Evolutionary conservation across 352 stramenopile species (phyloP).

Genomic region (Pythium utonaiense): DNA sequence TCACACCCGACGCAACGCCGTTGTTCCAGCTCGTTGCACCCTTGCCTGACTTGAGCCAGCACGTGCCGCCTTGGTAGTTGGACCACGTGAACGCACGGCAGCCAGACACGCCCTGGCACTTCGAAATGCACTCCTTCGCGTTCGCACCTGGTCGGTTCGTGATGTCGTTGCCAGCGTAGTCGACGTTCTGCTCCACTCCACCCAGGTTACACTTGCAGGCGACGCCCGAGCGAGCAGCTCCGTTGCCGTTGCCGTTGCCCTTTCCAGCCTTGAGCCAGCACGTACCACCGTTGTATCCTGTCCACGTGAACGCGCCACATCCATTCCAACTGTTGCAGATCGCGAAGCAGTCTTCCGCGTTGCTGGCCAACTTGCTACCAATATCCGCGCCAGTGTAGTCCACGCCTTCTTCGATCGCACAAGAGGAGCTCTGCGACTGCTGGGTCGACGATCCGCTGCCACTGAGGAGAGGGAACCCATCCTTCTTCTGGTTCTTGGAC

Average conservation of each 20-base stretch:
- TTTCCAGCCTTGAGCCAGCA: conserved; percentile 37
- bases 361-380: not conserved
- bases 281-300: conserved; percentile 40
- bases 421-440: not conserved
- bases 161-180: conserved; percentile 10
- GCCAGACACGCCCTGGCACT: not conserved
- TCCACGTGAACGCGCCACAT: conserved; percentile 37
- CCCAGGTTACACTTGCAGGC: conserved; percentile 13
- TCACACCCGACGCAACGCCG: not conserved
- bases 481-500: conserved; percentile 18
- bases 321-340: conserved; percentile 2
- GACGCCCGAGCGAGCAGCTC: not conserved
- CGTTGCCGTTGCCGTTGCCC: not conserved
- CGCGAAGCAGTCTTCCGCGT: conserved; percentile 6
- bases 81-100: not conserved
- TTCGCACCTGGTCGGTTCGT: not conserved
- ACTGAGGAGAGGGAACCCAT: conserved; percentile 14
- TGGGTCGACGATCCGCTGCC: not conserved
- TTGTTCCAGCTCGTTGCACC: not conserved
- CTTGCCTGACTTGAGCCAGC: conserved; percentile 24
- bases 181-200: conserved; percentile 5
- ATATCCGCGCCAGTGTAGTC: conserved; percentile 15
- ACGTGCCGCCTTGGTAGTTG: conserved; percentile 23
- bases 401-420: conserved; percentile 8
- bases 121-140: not conserved